Evolutionary conservation across 2,329 filamentous ascomycete species (phyloP).

Genomic region (Epichloe coenophiala): DNA sequence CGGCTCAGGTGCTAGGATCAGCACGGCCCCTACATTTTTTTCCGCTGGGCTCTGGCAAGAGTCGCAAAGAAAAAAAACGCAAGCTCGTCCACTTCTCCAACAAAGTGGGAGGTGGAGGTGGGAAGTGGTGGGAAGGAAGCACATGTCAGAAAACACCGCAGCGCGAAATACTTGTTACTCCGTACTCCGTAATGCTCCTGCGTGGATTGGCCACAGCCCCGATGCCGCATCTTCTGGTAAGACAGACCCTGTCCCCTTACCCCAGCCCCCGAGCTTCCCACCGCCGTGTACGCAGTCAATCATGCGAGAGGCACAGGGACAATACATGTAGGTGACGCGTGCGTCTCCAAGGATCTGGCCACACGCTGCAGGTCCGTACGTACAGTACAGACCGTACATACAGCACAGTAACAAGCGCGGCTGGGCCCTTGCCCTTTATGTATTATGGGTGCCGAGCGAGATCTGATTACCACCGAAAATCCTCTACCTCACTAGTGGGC

Average conservation of each 20-base stretch:
- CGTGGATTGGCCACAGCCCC: conserved; percentile 2
- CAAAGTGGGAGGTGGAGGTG: neutral
- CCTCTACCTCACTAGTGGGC: conserved; percentile 2
- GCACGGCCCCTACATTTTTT: too few species aligned
- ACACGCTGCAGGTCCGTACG: conserved; percentile 7
- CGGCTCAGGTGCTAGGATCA: neutral
- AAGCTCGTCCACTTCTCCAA: neutral
- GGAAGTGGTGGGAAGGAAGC: conserved; percentile 3
- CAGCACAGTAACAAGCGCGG: too few species aligned
- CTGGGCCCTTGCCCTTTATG: conserved; percentile 2
- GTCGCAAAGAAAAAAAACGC: neutral
- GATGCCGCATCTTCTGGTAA: conserved; percentile 1
- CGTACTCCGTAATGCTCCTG: neutral
- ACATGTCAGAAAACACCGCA: conserved; percentile 14
- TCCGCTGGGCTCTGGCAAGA: too few species aligned
- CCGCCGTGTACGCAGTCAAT: neutral
- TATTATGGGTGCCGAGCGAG: neutral
- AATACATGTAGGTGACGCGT: too few species aligned
- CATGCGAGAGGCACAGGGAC: too few species aligned
- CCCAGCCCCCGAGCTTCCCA: neutral
- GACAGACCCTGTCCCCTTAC: too few species aligned
- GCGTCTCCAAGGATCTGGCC: conserved; percentile 5
- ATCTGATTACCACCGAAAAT: conserved; percentile 8
- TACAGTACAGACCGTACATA: neutral
- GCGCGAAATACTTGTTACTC: neutral